A percentile compares a stretch with the other conserved stretches of the same genome.
Conservation (phyloP, 176 grass and related monocot species). For the Cocos nucifera region DNA sequence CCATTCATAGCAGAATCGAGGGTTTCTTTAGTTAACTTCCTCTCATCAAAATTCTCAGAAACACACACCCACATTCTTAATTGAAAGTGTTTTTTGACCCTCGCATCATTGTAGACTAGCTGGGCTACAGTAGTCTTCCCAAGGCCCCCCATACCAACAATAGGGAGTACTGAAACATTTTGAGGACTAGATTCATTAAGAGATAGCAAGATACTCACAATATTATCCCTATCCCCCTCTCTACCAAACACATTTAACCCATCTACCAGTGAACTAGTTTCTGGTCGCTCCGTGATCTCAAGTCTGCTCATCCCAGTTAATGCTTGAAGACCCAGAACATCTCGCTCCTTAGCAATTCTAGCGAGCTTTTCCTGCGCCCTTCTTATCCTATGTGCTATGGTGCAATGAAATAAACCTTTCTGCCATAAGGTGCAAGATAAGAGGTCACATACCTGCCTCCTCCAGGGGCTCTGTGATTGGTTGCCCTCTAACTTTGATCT, state of each 20-base stretch:
- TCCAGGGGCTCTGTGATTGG: slow-evolving; percentile 20
- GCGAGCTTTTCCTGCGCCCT: slow-evolving; percentile 35
- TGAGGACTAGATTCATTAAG: slow-evolving; percentile 3
- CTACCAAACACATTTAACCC: slow-evolving; percentile 45
- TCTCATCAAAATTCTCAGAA: slow-evolving; percentile 13
- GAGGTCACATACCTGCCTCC: slow-evolving; percentile 32
- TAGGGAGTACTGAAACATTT: slow-evolving; percentile 22
- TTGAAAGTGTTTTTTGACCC: slow-evolving; percentile 1
- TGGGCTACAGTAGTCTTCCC: slow-evolving; percentile 26
- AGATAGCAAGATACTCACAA: slow-evolving; percentile 37
- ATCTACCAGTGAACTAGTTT: slow-evolving; percentile 57
- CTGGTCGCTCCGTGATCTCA: slow-evolving; percentile 35
- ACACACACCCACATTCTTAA: slow-evolving; percentile 21
- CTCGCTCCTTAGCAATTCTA: slow-evolving; percentile 42
- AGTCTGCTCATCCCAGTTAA: slow-evolving; percentile 8
- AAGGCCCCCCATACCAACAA: slow-evolving; percentile 12
- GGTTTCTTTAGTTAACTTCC: slow-evolving; percentile 1
- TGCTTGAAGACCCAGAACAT: slow-evolving; percentile 35
- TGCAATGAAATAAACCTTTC: slow-evolving; percentile 27
- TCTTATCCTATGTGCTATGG: slow-evolving; percentile 39
- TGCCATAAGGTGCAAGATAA: slow-evolving; percentile 30
- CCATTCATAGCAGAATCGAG: slow-evolving; percentile 1
- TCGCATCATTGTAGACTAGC: slow-evolving; percentile 8
- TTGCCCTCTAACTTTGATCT: slow-evolving; percentile 30
- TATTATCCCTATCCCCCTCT: slow-evolving; percentile 57